Evolutionary conservation across 1,284 basidiomycete genomes (phyloP), one percentile per base, ranked within the genome.

Genomic region (Erythrobasidium hasegawianum): DNA sequence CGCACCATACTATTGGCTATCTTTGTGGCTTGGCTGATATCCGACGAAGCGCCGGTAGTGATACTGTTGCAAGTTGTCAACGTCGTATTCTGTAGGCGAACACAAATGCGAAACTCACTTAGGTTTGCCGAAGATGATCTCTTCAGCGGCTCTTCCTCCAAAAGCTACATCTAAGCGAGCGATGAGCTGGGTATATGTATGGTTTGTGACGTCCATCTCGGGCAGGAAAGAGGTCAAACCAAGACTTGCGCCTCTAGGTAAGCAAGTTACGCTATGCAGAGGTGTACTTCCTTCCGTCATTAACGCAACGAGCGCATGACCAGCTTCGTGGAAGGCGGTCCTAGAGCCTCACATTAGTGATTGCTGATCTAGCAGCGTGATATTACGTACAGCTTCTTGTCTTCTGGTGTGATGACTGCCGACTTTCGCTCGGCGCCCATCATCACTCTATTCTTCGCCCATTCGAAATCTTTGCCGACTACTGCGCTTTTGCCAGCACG

Each of bases 281-380:
- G 93, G 93, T 84, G 92, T 90, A 27, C 92, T 90, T 61, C 92
- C 93, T 68, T 89, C 84, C 0, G 94, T 96, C 76, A 91, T 91
- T 40, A 96, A 79, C 5, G 92, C 90, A 20, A 91, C 86, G 22
- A 97, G 83, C 16, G 93, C 91, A 77, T 96, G 93, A 9, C 93
- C 93, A 69, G 90, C 93, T 82, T 97, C 93, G 77, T 97, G 94
- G 79, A 95, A 96, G 5, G 94, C 94, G 0, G 93, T 96, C 65
- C 89, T 85, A 69, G 85, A 80, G 1, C 4, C 39, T 24, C 5
- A 29, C n/a, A 33, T 9, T 18, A 45, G 33, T 43, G 14, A 41
- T 33, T 52, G 26, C 7, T 40, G 27, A n/a, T 5, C 14, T 11
- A 43, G n/a, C 33, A 40, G 33, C 16, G 1, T 38, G 16, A 53